Evolutionary conservation across 2,329 filamentous ascomycete species (phyloP).

Genomic region (Clarireedia paspali): DNA sequence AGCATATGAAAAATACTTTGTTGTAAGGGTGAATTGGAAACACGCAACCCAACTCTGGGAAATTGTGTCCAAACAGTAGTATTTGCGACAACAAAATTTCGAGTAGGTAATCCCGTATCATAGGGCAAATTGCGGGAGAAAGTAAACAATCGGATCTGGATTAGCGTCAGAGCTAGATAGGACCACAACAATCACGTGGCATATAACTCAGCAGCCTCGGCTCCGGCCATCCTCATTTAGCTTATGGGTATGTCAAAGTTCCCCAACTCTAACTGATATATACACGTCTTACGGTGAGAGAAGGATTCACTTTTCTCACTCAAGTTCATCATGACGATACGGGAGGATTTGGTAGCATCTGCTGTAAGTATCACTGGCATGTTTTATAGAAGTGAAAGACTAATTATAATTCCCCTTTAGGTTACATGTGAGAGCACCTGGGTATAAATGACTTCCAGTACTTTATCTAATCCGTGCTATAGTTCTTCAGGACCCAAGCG

Average conservation of each 20-base stretch:
- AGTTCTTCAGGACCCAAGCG: conserved; percentile 93
- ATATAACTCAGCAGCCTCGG: conserved; percentile 10
- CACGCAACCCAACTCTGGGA: neutral
- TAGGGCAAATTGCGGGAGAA: conserved; percentile 1
- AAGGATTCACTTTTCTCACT: neutral
- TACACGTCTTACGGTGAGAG: conserved; percentile 2
- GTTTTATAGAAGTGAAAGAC: conserved; percentile 3
- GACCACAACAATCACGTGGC: neutral
- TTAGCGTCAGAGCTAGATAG: neutral
- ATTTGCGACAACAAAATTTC: conserved; percentile 6
- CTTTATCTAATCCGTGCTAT: conserved; percentile 17
- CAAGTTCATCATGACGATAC: conserved; percentile 61
- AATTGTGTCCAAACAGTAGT: neutral
- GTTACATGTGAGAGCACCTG: conserved; percentile 28
- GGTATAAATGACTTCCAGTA: neutral
- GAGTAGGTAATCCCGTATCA: neutral
- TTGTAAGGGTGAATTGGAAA: neutral
- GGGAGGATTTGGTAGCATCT: conserved; percentile 85
- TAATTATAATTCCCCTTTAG: conserved; percentile 23
- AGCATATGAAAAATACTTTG: neutral
- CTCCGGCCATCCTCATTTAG: conserved; percentile 15
- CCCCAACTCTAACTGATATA: neutral
- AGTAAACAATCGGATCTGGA: conserved; percentile 8
- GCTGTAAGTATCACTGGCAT: conserved; percentile 49
- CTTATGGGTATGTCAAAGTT: neutral